Conservation (phyloP, 257 asterid genomes). For the Asclepias syriaca region DNA sequence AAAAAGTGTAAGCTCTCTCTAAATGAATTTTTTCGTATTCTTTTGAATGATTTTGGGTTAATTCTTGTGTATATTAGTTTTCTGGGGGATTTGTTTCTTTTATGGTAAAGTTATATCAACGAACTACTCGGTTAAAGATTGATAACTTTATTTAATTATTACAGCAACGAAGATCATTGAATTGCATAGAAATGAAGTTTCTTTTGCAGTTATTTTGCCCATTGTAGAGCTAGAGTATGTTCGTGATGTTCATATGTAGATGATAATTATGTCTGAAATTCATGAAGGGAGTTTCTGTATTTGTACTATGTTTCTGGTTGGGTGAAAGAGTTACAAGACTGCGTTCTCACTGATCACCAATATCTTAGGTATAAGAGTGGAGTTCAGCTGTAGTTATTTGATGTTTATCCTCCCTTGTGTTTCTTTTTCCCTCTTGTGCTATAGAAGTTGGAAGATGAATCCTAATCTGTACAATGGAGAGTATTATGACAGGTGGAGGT, state of each 20-base stretch:
- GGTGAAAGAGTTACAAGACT: not conserved
- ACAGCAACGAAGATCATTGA: not conserved
- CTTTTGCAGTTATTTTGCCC: not conserved
- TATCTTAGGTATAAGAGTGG: not conserved
- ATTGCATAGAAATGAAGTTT: not conserved
- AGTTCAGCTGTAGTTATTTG: not conserved
- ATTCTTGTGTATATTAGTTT: not conserved
- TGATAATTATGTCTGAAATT: not conserved
- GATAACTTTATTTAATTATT: not conserved
- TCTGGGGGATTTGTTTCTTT: not conserved
- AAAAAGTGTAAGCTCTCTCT: slow-evolving; percentile 33
- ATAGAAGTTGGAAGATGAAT: not conserved
- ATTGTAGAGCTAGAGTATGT: not conserved
- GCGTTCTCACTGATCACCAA: not conserved
- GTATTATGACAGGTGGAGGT: slow-evolving; percentile 56
- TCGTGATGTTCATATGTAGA: not conserved
- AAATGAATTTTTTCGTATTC: not conserved
- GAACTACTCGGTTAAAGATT: not conserved
- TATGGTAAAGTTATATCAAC: not conserved
- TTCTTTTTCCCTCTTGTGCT: not conserved
- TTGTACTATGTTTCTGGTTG: not conserved
- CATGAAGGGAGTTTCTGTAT: not conserved
- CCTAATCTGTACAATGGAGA: not conserved
- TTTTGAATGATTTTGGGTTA: not conserved
- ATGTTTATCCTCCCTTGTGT: not conserved